Evolutionary conservation across 2,329 filamentous ascomycete species (phyloP).

Genomic region (Cryphonectria carpinicola): DNA sequence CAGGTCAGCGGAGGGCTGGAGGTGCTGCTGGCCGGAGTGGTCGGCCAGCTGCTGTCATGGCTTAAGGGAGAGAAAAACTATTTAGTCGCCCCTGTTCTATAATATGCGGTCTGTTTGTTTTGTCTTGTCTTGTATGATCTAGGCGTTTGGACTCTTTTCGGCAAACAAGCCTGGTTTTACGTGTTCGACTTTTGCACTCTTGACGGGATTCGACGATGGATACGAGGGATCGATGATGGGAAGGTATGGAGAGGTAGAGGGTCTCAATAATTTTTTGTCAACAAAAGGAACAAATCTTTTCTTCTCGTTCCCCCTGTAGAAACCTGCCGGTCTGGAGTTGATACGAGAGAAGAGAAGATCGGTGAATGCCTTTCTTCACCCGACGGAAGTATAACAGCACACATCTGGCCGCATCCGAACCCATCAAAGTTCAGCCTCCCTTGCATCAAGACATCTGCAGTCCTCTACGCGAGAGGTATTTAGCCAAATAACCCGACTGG

Average conservation of each 20-base stretch:
- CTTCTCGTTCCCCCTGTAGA: background rate
- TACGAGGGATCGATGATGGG: conserved; percentile 18
- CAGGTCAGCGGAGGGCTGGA: conserved; percentile 37
- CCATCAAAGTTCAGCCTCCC: background rate
- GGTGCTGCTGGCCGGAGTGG: conserved; percentile 32
- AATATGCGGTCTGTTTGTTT: background rate
- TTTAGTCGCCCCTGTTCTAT: conserved; percentile 7
- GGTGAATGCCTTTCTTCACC: background rate
- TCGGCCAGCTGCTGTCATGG: conserved; percentile 25
- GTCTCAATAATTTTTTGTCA: background rate
- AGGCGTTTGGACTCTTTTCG: conserved; percentile 23
- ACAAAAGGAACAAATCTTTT: background rate
- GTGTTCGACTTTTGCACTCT: background rate
- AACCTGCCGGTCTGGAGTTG: background rate
- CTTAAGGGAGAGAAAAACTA: conserved; percentile 15
- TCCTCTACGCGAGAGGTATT: background rate
- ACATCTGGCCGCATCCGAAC: background rate
- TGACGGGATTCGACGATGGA: conserved; percentile 19
- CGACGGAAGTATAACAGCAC: background rate
- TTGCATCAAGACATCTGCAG: conserved; percentile 6
- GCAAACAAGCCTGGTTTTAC: conserved; percentile 16
- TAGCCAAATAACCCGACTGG: conserved; percentile 21
- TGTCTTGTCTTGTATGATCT: background rate
- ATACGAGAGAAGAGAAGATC: background rate
- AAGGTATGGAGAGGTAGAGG: conserved; percentile 10